Evolutionary conservation across 495 filamentous ascomycete genomes (phyloP).

Genomic region (Xylaria grammica): DNA sequence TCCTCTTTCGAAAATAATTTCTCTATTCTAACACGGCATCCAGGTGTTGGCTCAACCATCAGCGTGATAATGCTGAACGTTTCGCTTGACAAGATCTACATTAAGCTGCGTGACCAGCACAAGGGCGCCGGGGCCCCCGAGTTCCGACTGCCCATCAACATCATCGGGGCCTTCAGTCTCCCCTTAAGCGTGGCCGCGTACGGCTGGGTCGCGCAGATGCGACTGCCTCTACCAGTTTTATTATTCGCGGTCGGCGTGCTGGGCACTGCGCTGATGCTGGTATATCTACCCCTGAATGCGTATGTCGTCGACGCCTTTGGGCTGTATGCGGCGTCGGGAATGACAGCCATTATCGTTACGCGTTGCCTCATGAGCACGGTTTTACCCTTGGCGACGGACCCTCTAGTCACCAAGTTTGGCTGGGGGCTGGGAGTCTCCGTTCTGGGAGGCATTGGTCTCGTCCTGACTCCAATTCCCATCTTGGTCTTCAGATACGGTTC

Average conservation of each 20-base stretch:
- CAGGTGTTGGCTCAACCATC: conserved; percentile 56
- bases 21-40: conserved; percentile 30
- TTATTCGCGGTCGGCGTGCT: conserved; percentile 45
- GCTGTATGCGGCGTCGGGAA: conserved; percentile 58
- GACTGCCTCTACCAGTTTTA: conserved; percentile 45
- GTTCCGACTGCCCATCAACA: conserved; percentile 55
- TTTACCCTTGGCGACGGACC: conserved; percentile 53
- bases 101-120: conserved; percentile 46
- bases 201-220: conserved; percentile 52
- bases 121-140: conserved; percentile 51
- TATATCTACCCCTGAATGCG: conserved; percentile 54
- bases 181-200: conserved; percentile 52
- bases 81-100: conserved; percentile 58
- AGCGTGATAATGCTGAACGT: conserved; percentile 53
- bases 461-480: conserved; percentile 56
- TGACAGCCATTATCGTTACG: conserved; percentile 60
- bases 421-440: conserved; percentile 57
- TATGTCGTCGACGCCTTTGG: conserved; percentile 66
- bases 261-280: conserved; percentile 48
- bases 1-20: background rate
- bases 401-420: conserved; percentile 50
- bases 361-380: conserved; percentile 61
- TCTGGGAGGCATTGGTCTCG: conserved; percentile 42
- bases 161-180: conserved; percentile 48
- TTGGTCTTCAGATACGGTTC: conserved; percentile 55